Conservation (phyloP, 106 monocot species). For the Platanthera guangdongensis region DNA sequence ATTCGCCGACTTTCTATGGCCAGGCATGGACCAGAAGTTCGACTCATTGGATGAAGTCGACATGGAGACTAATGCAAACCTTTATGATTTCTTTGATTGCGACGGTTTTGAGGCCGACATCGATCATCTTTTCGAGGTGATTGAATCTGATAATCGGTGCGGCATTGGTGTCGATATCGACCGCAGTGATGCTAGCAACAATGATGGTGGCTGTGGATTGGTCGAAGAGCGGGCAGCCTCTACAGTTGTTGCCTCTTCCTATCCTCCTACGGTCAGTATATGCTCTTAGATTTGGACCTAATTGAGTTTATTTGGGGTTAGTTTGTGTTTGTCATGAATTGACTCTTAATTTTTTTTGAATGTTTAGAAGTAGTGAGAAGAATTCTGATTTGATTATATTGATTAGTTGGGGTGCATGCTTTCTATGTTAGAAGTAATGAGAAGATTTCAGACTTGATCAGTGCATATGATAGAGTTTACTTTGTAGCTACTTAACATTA, state of each 20-base stretch:
- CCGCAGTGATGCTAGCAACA: neutral
- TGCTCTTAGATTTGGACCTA: neutral
- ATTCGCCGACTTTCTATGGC: neutral
- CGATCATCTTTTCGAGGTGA: neutral
- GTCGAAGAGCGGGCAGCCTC: neutral
- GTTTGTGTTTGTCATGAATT: neutral
- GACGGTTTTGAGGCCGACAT: neutral
- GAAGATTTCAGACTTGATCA: too few species aligned
- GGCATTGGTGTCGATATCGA: neutral
- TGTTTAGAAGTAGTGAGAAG: neutral
- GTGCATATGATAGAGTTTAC: too few species aligned
- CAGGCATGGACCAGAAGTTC: neutral
- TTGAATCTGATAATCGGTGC: neutral
- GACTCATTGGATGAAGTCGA: neutral
- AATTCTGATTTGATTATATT: neutral
- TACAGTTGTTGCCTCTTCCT: neutral
- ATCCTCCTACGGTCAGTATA: neutral
- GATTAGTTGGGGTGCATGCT: too few species aligned
- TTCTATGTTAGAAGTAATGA: too few species aligned
- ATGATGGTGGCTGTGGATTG: neutral
- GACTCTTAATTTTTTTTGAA: neutral
- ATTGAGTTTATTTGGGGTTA: neutral
- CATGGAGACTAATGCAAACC: neutral
- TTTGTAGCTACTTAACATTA: too few species aligned
- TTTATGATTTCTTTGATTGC: neutral